Conservation (phyloP, 2,329 filamentous ascomycete species). For the Macrophomina tecta region DNA sequence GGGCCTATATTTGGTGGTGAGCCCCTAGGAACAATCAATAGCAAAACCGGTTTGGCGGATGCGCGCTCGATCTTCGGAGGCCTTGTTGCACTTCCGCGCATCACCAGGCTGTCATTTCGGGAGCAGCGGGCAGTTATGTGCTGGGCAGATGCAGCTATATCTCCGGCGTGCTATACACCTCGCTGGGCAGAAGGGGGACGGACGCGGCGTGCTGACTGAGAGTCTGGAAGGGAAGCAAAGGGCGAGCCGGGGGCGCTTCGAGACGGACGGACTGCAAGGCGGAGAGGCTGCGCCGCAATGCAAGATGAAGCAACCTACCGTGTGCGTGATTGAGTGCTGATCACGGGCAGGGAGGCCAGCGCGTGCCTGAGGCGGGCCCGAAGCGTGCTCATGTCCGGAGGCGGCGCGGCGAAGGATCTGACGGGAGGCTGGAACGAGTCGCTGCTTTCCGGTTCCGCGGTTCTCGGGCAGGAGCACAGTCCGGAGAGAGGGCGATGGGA, state of each 20-base stretch:
- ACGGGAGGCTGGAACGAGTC: background rate
- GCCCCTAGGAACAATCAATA: conserved; percentile 12
- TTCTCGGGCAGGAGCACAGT: background rate
- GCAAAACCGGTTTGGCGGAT: conserved; percentile 22
- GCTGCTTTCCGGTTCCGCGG: background rate
- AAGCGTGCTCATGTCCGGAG: conserved; percentile 9
- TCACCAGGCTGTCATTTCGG: conserved; percentile 9
- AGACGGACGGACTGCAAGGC: background rate
- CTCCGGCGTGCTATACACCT: conserved; percentile 9
- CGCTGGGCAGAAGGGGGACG: background rate
- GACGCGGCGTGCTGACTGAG: conserved; percentile 15
- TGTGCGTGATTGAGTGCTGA: conserved; percentile 25
- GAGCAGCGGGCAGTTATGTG: conserved; percentile 15
- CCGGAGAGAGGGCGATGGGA: conserved; percentile 1
- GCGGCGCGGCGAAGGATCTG: background rate
- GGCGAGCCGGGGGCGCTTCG: background rate
- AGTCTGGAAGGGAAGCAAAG: background rate
- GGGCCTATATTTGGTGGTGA: conserved; percentile 21
- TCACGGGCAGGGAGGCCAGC: conserved; percentile 12
- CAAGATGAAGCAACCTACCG: conserved; percentile 25
- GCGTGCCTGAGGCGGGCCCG: conserved; percentile 14
- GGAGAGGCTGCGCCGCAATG: conserved; percentile 16
- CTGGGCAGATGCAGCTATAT: conserved; percentile 10
- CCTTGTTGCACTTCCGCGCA: conserved; percentile 21
- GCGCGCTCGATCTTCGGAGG: conserved; percentile 23